phyloP scores from a whole-genome alignment of 2,329 filamentous ascomycete species.

The Tolypocladium album region DNA sequence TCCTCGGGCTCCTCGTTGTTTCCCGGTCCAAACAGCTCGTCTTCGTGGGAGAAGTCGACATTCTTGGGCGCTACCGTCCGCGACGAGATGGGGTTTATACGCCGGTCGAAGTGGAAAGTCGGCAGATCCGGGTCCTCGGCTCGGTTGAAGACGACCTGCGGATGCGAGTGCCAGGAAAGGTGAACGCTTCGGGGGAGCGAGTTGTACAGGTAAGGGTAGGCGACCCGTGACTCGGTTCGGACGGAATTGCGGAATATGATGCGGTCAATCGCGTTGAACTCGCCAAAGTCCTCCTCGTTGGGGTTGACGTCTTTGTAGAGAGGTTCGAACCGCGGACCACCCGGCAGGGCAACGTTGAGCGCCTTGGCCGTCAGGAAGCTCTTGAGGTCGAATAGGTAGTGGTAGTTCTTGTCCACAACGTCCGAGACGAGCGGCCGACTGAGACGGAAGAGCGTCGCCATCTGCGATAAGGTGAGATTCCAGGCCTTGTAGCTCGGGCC shows the following conservation, averaged over 20 bases:
- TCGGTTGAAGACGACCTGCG: conserved; percentile 83
- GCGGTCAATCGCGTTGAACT: conserved; percentile 98
- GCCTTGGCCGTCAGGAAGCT: conserved; percentile 95
- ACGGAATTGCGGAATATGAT: conserved; percentile 97
- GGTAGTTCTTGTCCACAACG: conserved; percentile 92
- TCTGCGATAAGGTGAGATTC: conserved; percentile 88
- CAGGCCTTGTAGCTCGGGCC: conserved; percentile 94
- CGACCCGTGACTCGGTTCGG: conserved; percentile 89
- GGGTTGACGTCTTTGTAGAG: conserved; percentile 98
- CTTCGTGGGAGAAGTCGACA: conserved; percentile 82
- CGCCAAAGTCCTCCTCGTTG: conserved; percentile 97
- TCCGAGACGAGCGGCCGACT: conserved; percentile 88
- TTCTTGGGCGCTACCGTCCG: conserved; percentile 91
- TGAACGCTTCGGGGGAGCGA: conserved; percentile 90
- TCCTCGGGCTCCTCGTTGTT: conserved; percentile 67
- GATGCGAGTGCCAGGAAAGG: conserved; percentile 86
- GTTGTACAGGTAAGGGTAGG: conserved; percentile 92
- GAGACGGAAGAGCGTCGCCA: conserved; percentile 88
- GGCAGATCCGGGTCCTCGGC: conserved; percentile 82
- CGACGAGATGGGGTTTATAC: conserved; percentile 95
- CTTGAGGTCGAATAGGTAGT: conserved; percentile 91
- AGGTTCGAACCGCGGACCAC: conserved; percentile 91
- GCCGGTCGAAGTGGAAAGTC: conserved; percentile 95
- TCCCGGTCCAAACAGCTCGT: conserved; percentile 78
- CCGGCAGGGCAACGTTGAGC: conserved; percentile 93